These are phyloP conservation scores for Gaertneriomyces sp. DNA, from an alignment of 192 early-diverging fungal species.

Conservation along the genomic window DNA sequence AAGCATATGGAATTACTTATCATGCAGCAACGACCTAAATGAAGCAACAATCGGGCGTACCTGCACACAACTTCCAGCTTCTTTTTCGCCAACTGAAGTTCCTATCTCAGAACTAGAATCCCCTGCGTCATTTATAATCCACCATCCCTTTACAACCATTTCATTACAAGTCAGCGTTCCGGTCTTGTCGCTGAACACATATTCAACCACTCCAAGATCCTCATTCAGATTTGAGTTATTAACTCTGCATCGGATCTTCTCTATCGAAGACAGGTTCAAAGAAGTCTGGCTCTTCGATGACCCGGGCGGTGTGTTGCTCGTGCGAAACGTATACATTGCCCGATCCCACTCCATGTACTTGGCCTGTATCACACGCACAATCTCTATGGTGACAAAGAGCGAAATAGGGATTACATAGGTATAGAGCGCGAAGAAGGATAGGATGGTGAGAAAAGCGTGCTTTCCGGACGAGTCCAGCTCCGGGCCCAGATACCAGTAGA, in stretches of 20 bases:
- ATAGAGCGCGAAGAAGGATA: constrained; percentile 54
- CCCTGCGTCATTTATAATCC: constrained; percentile 10
- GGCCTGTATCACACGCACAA: constrained; percentile 63
- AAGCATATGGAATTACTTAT: too few relatives aligned
- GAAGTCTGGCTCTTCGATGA: not conserved
- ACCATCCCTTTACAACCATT: constrained; percentile 56
- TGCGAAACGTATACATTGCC: constrained; percentile 43
- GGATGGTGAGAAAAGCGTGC: constrained; percentile 33
- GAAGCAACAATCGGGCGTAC: too few relatives aligned
- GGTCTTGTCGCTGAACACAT: constrained; percentile 75
- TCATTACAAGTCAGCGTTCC: constrained; percentile 58
- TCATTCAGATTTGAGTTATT: constrained; percentile 65
- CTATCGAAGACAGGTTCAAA: constrained; percentile 1
- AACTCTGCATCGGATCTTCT: constrained; percentile 33
- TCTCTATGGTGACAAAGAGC: constrained; percentile 69
- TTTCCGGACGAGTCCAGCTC: constrained; percentile 1
- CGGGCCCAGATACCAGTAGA: constrained; percentile 43
- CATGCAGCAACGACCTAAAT: too few relatives aligned
- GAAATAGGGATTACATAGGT: constrained; percentile 74
- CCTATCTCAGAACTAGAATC: too few relatives aligned
- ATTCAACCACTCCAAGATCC: constrained; percentile 82
- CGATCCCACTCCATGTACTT: constrained; percentile 63
- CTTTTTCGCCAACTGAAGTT: too few relatives aligned
- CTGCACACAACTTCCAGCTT: too few relatives aligned
- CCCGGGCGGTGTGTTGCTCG: not conserved